Percentiles rank a stretch among this genome's conserved stretches.
These are phyloP conservation scores for Suillus brevipes DNA, from an alignment of 768 basidiomycete species.

Conservation along the genomic window DNA sequence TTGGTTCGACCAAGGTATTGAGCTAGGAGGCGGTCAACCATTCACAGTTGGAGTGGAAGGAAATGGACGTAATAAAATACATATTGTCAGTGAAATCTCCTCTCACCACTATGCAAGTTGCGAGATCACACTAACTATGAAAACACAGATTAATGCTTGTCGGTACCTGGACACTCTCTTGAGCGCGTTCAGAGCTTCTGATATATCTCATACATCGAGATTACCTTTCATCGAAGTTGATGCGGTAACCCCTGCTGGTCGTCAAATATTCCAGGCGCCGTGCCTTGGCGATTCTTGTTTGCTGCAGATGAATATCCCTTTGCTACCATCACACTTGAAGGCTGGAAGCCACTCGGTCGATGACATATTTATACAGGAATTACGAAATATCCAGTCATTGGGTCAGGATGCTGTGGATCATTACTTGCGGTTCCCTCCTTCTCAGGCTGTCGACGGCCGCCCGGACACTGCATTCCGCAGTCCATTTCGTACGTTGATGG, in stretches of 20 bases:
- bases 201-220: not conserved
- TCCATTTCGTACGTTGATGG: constrained; percentile 39
- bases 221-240: constrained; percentile 1
- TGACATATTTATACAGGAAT: constrained; percentile 47
- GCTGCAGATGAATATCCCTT: constrained; percentile 51
- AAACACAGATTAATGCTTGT: constrained; percentile 44
- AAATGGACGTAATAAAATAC: constrained; percentile 52
- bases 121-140: not conserved
- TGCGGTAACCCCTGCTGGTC: not conserved
- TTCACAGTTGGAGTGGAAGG: constrained; percentile 65
- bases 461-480: constrained; percentile 52
- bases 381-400: constrained; percentile 33
- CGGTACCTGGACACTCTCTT: constrained; percentile 42
- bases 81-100: constrained; percentile 50
- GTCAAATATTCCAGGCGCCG: constrained; percentile 30
- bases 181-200: not conserved
- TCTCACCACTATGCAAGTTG: constrained; percentile 1
- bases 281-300: constrained; percentile 48
- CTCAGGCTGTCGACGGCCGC: constrained; percentile 58
- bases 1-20: constrained; percentile 66
- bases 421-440: constrained; percentile 48
- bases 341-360: constrained; percentile 27
- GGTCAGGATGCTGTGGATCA: constrained; percentile 33
- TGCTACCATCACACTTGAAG: constrained; percentile 38
- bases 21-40: constrained; percentile 57